Evolutionary conservation across 2,329 filamentous ascomycete genomes (phyloP).

Genomic region (Aspergillus pseudotamarii): DNA sequence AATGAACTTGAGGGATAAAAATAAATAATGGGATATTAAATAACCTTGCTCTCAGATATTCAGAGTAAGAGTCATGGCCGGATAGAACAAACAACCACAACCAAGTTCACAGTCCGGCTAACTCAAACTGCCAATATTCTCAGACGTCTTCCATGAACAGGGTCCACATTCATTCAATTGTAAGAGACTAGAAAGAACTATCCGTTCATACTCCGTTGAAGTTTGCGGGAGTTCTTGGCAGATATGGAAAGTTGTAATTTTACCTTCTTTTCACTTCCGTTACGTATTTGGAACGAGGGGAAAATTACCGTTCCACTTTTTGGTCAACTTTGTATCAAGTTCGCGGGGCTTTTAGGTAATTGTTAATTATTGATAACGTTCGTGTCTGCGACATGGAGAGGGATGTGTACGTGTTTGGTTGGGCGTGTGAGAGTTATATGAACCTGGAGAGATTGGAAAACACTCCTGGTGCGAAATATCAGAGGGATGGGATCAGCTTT

Average conservation of each 20-base stretch:
- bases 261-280: neutral
- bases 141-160: neutral
- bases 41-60: neutral
- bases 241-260: neutral
- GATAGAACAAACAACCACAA: neutral
- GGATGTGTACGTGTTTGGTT: neutral
- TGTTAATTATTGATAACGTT: neutral
- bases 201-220: neutral
- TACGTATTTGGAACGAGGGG: neutral
- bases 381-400: neutral
- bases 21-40: neutral
- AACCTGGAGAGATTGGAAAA: neutral
- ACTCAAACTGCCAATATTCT: too few relatives aligned
- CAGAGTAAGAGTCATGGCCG: neutral
- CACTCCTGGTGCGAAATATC: neutral
- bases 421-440: neutral
- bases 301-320: neutral
- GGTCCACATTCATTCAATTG: neutral
- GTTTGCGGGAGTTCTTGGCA: neutral
- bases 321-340: neutral
- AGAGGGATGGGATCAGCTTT: neutral
- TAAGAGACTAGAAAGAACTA: neutral
- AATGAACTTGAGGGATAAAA: neutral
- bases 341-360: neutral
- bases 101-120: neutral